Base-by-base conservation (phyloP, 106 monocot genomes). In the Iris macrosiphon region DNA sequence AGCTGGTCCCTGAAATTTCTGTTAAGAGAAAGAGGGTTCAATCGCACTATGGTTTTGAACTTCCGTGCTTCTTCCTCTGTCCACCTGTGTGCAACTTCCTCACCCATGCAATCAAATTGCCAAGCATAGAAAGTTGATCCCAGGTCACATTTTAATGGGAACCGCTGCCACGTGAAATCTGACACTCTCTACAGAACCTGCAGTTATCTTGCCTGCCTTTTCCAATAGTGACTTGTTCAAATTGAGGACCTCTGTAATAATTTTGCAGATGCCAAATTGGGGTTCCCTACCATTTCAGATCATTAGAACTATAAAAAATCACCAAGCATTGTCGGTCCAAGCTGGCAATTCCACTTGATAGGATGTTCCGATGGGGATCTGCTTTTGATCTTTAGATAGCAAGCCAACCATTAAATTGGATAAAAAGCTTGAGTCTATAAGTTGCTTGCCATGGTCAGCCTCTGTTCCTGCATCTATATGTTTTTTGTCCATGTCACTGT, bases 41-140 rank as follows among this genome's bases (percentile, higher is more conserved):
- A 37, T 6, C 57, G 47, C 12, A 79, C 70, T 23, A 62, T 55
- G 7, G 54, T 31, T 49, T 80, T 87, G 55, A 92, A 92, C 54
- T 55, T 71, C 35, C 54, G 23, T 58, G 87, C 79, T 45, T 92
- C 92, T 52, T 67, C 73, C 29, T 64, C 73, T 17, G 66, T 82
- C 92, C 92, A 92, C 0, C 79, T 71, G 62, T 87, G 77, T 4
- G 92, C 50, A 30, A 92, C 67, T 62, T 87, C 92, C 70, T 92
- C 92, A 8, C 92, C 92, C 92, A 92, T 92, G 11, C 46, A 44
- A 56, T 76, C 21, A 49, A 92, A 92, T 44, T 57, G 71, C 92
- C 82, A 76, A 27, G 20, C 15, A 48, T 73, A 61, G 58, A 92
- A 92, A 14, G 51, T 74, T 45, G 62, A 11, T 31, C 83, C 77